These are phyloP conservation scores for Stagonosporopsis chrysanthemi DNA, from an alignment of 2,329 filamentous ascomycete species.

Conservation along the genomic window DNA sequence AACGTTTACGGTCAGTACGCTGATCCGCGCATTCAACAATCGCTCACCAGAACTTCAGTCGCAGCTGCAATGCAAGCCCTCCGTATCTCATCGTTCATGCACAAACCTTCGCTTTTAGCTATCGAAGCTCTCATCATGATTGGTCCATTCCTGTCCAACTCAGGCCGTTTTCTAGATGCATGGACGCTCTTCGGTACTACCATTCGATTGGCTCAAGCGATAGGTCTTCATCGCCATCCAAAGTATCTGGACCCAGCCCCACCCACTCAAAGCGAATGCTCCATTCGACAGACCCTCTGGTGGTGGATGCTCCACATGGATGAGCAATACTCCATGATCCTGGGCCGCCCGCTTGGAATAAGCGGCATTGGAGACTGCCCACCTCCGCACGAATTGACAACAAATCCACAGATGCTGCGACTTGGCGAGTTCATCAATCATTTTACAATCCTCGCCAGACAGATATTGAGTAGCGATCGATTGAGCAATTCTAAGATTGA, in stretches of 20 bases:
- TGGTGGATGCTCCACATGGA: constrained; percentile 64
- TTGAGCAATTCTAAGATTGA: constrained; percentile 56
- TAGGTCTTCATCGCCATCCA: constrained; percentile 59
- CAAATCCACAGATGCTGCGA: constrained; percentile 53
- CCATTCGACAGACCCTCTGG: constrained; percentile 56
- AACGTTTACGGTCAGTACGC: constrained; percentile 56
- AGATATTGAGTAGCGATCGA: constrained; percentile 55
- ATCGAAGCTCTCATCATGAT: constrained; percentile 59
- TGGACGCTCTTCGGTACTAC: constrained; percentile 60
- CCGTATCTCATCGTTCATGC: constrained; percentile 58
- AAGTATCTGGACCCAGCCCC: constrained; percentile 55
- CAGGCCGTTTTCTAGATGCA: constrained; percentile 58
- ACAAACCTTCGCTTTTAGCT: constrained; percentile 55
- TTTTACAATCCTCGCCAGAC: constrained; percentile 58
- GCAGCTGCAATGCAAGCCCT: constrained; percentile 61
- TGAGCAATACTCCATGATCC: constrained; percentile 59
- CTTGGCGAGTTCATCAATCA: constrained; percentile 56
- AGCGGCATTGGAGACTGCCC: constrained; percentile 59
- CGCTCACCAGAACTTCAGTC: constrained; percentile 43
- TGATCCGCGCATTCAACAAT: not conserved
- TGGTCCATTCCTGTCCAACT: constrained; percentile 58
- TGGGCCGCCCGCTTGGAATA: constrained; percentile 58
- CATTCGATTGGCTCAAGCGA: constrained; percentile 58
- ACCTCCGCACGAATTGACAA: constrained; percentile 55
- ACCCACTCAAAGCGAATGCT: constrained; percentile 51